phyloP scores from a whole-genome alignment of 2,329 filamentous ascomycete species.

The Fusarium guadeloupense region DNA sequence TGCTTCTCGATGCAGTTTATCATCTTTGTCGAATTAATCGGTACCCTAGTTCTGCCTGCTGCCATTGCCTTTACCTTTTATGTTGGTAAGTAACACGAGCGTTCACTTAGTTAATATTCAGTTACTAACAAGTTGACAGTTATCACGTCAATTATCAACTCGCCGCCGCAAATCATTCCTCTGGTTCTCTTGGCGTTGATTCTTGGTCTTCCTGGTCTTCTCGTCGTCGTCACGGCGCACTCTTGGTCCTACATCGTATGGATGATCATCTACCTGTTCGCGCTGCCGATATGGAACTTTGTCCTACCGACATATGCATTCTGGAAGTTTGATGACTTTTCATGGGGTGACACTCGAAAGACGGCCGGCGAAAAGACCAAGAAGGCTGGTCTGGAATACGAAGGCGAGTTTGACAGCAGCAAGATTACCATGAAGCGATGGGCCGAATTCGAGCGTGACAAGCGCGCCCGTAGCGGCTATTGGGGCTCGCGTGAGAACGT shows the following conservation, averaged over 20 bases:
- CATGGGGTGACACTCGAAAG: conserved; percentile 97
- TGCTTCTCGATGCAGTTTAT: conserved; percentile 99
- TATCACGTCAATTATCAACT: conserved; percentile 82
- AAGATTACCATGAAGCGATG: conserved; percentile 99
- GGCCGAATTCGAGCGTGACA: conserved; percentile 89
- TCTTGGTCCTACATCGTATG: conserved; percentile 90
- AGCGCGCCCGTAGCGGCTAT: conserved; percentile 60
- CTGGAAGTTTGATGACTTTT: conserved; percentile 99
- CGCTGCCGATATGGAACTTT: conserved; percentile 97
- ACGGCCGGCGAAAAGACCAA: conserved; percentile 89
- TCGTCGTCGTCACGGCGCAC: conserved; percentile 94
- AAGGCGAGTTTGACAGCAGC: conserved; percentile 97
- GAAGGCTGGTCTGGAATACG: conserved; percentile 85
- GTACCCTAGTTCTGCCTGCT: conserved; percentile 92
- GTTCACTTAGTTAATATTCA: not conserved
- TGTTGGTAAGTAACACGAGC: conserved; percentile 72
- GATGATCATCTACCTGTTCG: conserved; percentile 96
- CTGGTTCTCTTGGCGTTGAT: conserved; percentile 89
- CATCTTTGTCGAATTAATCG: conserved; percentile 92
- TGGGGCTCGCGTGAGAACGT: conserved; percentile 64
- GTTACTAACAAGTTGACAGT: conserved; percentile 59
- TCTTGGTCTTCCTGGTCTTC: conserved; percentile 88
- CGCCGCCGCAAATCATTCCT: conserved; percentile 85
- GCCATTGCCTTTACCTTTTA: conserved; percentile 98
- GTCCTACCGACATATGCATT: conserved; percentile 92